Evolutionary conservation across 2,329 filamentous ascomycete species (phyloP), one percentile per base, ranked within the genome.

Genomic region (Epichloe festucae): DNA sequence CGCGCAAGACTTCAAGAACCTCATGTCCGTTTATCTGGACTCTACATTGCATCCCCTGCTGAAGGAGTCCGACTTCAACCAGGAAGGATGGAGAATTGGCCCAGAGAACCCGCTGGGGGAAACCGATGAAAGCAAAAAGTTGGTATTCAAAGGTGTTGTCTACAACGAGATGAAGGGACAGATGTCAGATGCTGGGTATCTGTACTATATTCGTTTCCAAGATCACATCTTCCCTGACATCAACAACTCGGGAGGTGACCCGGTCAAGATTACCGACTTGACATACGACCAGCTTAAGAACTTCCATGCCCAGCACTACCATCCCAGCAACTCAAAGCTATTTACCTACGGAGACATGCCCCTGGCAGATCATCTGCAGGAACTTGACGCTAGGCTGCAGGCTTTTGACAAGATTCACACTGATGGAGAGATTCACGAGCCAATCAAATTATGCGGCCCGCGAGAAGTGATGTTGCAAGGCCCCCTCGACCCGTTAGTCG

Each of bases 161-260:
- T 97, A 97, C 72, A 98, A 98, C 62, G 93, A 98, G 72, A 98
- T 98, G 93, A 98, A 98, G 71, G 93, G 93, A 0, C 90, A 96
- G 64, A 95, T 97, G 84, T 97, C 93, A 2, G 93, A 98, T 66
- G 89, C 91, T 6, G 89, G 89, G 58, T 98, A 98, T 62, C 74
- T 97, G 1, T 98, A 88, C 73, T 97, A 96, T 67, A 95, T 96
- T 58, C 80, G 85, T 50, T 98, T 95, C 68, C 89, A 95, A 64
- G 89, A 97, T 60, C 85, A 93, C 65, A 88, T 98, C 50, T 93
- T 95, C 64, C 93, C 93, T 0, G 85, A 85, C 39, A 85, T 98
- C 66, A 87, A 98, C 71, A 97, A 98, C 70, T 97, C 91, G 1
- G 93, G 93, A 36, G 93, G 93, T 51, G 93, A 98, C 64, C 93